These are phyloP conservation scores for Ascochyta rabiei DNA, from an alignment of 2,329 filamentous ascomycete genomes.

Conservation along the genomic window DNA sequence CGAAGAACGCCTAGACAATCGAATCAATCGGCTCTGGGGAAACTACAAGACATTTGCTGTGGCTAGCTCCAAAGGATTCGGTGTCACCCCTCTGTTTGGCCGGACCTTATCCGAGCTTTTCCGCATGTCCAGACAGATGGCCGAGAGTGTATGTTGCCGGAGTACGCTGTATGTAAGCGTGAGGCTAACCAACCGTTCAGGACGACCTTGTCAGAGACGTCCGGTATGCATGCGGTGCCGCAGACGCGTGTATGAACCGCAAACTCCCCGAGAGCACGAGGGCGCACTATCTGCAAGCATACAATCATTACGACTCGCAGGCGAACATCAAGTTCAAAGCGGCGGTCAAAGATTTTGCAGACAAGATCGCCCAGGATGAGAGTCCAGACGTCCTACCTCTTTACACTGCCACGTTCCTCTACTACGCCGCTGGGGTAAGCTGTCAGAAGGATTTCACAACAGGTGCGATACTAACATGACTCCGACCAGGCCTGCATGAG, in stretches of 20 bases:
- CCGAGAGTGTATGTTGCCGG: background rate
- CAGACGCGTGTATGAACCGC: constrained; percentile 2
- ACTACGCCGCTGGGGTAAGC: constrained; percentile 6
- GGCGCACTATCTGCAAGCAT: background rate
- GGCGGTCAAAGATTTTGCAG: background rate
- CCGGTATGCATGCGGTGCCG: constrained; percentile 1
- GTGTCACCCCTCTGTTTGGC: background rate
- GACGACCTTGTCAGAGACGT: constrained; percentile 3
- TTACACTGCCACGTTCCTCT: background rate
- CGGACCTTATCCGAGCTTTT: constrained; percentile 4
- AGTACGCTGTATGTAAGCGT: too few species aligned
- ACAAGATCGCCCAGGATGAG: background rate
- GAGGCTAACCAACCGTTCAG: background rate
- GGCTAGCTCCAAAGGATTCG: background rate
- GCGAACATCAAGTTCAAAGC: background rate
- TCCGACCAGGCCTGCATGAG: background rate
- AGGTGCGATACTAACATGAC: background rate
- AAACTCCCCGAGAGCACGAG: background rate
- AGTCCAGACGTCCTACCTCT: constrained; percentile 4
- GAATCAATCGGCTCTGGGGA: constrained; percentile 6
- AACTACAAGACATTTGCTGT: constrained; percentile 5
- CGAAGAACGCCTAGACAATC: background rate
- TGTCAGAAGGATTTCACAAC: too few species aligned
- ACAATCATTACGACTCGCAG: background rate
- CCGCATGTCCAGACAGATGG: constrained; percentile 4